These are phyloP conservation scores for Xylaria sp. DNA, from an alignment of 2,329 filamentous ascomycete genomes.

Conservation along the genomic window DNA sequence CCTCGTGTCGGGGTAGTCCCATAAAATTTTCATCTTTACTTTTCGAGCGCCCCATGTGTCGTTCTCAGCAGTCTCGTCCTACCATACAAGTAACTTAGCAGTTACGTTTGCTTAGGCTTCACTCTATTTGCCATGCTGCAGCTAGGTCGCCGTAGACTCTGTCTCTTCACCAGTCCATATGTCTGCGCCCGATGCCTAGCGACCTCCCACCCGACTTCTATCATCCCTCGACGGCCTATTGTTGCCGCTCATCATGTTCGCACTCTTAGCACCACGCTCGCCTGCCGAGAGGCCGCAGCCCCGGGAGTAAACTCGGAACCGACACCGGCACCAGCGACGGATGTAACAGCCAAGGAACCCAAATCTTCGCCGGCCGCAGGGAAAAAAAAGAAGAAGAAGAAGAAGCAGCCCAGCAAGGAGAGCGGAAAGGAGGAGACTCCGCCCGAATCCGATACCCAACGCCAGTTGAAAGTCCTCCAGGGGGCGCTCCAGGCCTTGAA, in stretches of 20 bases:
- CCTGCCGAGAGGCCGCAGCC: slow-evolving; percentile 16
- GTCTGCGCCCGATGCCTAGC: slow-evolving; percentile 40
- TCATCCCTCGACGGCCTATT: slow-evolving; percentile 24
- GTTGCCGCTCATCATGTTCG: slow-evolving; percentile 27
- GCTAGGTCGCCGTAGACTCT: slow-evolving; percentile 37
- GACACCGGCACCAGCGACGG: not conserved
- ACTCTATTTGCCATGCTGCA: slow-evolving; percentile 42
- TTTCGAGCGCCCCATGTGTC: not conserved
- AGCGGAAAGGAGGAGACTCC: not conserved
- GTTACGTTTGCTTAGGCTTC: slow-evolving; percentile 6
- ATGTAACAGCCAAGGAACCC: not conserved
- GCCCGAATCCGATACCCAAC: slow-evolving; percentile 21
- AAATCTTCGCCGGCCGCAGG: not conserved
- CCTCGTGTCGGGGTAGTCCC: not conserved
- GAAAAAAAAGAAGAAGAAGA: slow-evolving; percentile 17
- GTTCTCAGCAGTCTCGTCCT: not conserved
- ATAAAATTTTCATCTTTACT: not conserved
- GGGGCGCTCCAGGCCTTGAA: slow-evolving; percentile 47
- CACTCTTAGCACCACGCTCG: slow-evolving; percentile 31
- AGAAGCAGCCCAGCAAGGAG: not conserved
- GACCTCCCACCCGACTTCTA: slow-evolving; percentile 16
- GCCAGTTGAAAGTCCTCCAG: slow-evolving; percentile 43
- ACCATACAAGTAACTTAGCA: slow-evolving; percentile 4
- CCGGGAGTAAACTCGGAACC: not conserved
- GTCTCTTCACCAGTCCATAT: slow-evolving; percentile 38